These are phyloP conservation scores for Strobilomyces echinocephalus DNA, from an alignment of 768 basidiomycete genomes.

Conservation along the genomic window DNA sequence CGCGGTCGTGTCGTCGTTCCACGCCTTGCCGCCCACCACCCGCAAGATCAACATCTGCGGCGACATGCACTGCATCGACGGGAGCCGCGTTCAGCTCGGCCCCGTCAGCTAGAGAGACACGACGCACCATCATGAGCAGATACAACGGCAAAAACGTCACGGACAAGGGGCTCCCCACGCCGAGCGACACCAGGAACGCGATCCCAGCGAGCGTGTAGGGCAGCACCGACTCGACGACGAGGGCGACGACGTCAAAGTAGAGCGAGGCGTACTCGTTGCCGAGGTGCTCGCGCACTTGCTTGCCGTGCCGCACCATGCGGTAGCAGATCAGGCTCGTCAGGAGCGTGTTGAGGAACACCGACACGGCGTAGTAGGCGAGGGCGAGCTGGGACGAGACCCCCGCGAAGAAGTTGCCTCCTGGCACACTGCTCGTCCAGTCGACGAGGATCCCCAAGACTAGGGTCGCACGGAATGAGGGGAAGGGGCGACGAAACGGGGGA, in stretches of 20 bases:
- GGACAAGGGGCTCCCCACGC: conserved; percentile 12
- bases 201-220: conserved; percentile 24
- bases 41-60: conserved; percentile 26
- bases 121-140: conserved; percentile 19
- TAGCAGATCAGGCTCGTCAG: conserved; percentile 25
- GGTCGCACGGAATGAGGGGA: background rate
- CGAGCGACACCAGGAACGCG: conserved; percentile 19
- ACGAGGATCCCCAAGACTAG: background rate
- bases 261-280: conserved; percentile 15
- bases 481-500: background rate
- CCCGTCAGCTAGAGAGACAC: too few species aligned
- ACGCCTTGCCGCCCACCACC: conserved; percentile 15
- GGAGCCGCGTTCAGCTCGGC: background rate
- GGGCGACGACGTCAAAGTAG: conserved; percentile 12
- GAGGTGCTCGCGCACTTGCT: conserved; percentile 1
- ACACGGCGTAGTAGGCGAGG: conserved; percentile 14
- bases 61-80: background rate
- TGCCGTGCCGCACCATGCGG: conserved; percentile 10
- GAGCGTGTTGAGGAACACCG: conserved; percentile 14
- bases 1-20: conserved; percentile 4
- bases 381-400: conserved; percentile 10
- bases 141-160: conserved; percentile 12
- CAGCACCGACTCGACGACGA: conserved; percentile 23
- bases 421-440: background rate
- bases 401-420: conserved; percentile 13